Base-by-base conservation (phyloP, 2,329 filamentous ascomycete genomes). In the Penicillium rolfsii region DNA sequence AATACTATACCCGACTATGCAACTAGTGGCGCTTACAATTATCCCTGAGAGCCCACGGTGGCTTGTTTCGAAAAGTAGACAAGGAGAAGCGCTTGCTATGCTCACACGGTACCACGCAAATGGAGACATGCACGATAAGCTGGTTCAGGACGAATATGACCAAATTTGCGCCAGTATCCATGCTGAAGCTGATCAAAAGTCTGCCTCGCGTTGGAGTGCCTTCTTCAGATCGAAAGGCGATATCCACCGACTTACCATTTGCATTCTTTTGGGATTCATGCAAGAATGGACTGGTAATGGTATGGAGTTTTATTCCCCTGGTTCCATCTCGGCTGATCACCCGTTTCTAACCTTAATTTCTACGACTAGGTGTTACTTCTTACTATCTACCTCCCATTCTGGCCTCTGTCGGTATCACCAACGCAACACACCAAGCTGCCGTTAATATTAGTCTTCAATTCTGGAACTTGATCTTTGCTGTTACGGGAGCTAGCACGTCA, bases 21-120 rank as follows among this genome's bases (percentile, higher is more conserved):
- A 87, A 52, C 75, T 84, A 48, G 38, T 79, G 33, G 74, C 80
- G 24, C 77, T 82, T 4, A 85, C 81, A 58, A 80, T 87, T 64
- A 76, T 88, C 0, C 87, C 87, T 0, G 87, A 89, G 67, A 87
- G 84, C 2, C 87, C 87, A 1, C 76, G 87, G 59, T 89, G 85
- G 85, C 77, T 88, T 24, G 84, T 86, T 57, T 82, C 83, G 46
- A 82, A 85, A 58, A 83, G 85, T 61, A 82, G 83, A 7, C 79
- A 82, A 12, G 84, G 87, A 24, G 80, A 87, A 64, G 85, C 85
- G 0, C 76, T 83, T n/a, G 74, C 79, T 5, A 82, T 85, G 4
- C 80, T 91, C 59, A 80, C 83, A 7, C 83, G 83, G 62, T 86
- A 85, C 67, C 87, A 88, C 55, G 86, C 84, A 2, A 80, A 85